Conservation (phyloP, 1,284 basidiomycete genomes). For the Ceratobasidium sp. region DNA sequence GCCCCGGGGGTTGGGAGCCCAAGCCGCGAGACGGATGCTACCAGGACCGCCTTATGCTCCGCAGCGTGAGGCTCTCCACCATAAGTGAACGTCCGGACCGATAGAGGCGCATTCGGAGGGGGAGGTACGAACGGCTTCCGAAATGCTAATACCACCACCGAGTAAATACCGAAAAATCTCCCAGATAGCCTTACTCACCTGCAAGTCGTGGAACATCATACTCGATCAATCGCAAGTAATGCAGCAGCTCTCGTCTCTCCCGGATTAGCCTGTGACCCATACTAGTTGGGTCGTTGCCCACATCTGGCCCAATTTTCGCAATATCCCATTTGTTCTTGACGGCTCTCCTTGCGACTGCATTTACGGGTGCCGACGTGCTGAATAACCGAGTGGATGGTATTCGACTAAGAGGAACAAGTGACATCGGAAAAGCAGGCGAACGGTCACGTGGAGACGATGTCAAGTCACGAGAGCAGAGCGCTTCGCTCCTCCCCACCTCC, state of each 20-base stretch:
- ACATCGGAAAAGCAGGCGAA: conserved; percentile 15
- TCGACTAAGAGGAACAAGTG: conserved; percentile 5
- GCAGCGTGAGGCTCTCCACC: conserved; percentile 78
- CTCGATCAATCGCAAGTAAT: conserved; percentile 84
- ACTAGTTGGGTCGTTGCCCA: conserved; percentile 69
- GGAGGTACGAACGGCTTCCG: conserved; percentile 81
- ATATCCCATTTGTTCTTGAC: conserved; percentile 45
- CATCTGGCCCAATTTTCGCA: conserved; percentile 39
- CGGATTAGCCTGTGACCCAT: conserved; percentile 76
- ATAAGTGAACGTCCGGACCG: conserved; percentile 81
- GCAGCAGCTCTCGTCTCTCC: conserved; percentile 75
- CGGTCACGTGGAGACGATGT: background rate
- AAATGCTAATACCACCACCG: conserved; percentile 65
- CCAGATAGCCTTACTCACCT: conserved; percentile 65
- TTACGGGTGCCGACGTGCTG: conserved; percentile 26
- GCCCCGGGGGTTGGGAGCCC: conserved; percentile 73
- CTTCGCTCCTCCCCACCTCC: no score
- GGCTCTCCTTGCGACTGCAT: conserved; percentile 21
- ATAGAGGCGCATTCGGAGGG: conserved; percentile 65
- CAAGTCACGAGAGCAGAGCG: background rate
- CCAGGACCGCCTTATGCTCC: conserved; percentile 74
- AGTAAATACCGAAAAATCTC: conserved; percentile 41
- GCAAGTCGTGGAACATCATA: conserved; percentile 85
- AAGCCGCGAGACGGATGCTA: conserved; percentile 77
- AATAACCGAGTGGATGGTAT: conserved; percentile 3